phyloP scores from a whole-genome alignment of 2,329 filamentous ascomycete genomes.

The Curvularia sp. region DNA sequence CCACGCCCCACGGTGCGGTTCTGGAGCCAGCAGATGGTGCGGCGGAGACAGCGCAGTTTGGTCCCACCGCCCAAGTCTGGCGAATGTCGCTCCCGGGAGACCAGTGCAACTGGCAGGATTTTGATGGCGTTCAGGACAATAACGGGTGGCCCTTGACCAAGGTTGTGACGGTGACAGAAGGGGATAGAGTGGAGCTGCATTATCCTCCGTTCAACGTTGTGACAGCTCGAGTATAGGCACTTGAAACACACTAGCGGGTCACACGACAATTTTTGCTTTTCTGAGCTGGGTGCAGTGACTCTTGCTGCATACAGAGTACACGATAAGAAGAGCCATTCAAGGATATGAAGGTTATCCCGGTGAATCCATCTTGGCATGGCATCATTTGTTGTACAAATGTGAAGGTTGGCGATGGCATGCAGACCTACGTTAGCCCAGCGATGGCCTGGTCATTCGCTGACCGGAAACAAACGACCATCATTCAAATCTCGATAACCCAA shows the following conservation, averaged over 20 bases:
- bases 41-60: slow-evolving; percentile 34
- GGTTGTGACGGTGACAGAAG: slow-evolving; percentile 33
- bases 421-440: background rate
- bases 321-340: background rate
- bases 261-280: background rate
- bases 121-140: slow-evolving; percentile 44
- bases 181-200: slow-evolving; percentile 30
- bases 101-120: slow-evolving; percentile 44
- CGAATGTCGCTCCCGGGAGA: slow-evolving; percentile 37
- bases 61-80: slow-evolving; percentile 36
- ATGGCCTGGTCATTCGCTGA: background rate
- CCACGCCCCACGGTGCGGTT: slow-evolving; percentile 30
- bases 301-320: background rate
- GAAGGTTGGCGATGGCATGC: background rate
- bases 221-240: slow-evolving; percentile 13
- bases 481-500: background rate
- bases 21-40: slow-evolving; percentile 38
- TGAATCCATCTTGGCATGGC: background rate
- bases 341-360: background rate
- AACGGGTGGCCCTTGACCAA: slow-evolving; percentile 44
- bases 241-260: background rate
- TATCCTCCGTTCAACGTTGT: slow-evolving; percentile 43
- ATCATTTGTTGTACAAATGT: background rate
- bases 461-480: background rate
- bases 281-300: background rate